Percentiles rank a stretch among this genome's conserved stretches.
phyloP scores from a whole-genome alignment of 139 green algal species.

The Gonium pectorale region DNA sequence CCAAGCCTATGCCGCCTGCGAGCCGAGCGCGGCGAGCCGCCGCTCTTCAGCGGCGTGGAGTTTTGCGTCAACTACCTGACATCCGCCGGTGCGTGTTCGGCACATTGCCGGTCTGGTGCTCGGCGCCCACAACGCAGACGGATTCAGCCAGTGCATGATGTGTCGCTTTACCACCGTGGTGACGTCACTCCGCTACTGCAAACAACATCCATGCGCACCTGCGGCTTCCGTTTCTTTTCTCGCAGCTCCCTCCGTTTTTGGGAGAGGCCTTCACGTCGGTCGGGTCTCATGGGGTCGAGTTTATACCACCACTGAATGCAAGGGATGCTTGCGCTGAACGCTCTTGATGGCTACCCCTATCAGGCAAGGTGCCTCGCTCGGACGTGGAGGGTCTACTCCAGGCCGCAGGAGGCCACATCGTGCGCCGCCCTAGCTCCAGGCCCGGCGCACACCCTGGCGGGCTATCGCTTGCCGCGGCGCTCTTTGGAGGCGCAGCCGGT shows the following conservation, averaged over 20 bases:
- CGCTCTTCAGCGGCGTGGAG: not conserved
- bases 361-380: not conserved
- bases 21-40: not conserved
- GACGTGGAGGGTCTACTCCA: constrained; percentile 8
- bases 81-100: too few species aligned
- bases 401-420: not conserved
- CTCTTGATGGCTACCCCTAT: too few species aligned
- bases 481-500: not conserved
- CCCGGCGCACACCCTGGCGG: not conserved
- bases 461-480: not conserved
- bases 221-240: too few species aligned
- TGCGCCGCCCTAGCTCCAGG: not conserved
- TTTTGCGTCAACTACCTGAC: constrained; percentile 15
- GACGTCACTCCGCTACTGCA: not conserved
- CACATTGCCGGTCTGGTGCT: too few species aligned
- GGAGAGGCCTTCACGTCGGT: too few species aligned
- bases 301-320: too few species aligned
- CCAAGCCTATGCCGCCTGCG: not conserved
- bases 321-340: too few species aligned
- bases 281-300: too few species aligned
- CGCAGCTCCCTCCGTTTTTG: not conserved
- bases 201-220: too few species aligned
- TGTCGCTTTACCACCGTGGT: too few species aligned
- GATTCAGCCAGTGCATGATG: too few species aligned
- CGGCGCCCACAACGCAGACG: too few species aligned